These are phyloP conservation scores for Russula sp. DNA, from an alignment of 768 basidiomycete species.

Conservation along the genomic window DNA sequence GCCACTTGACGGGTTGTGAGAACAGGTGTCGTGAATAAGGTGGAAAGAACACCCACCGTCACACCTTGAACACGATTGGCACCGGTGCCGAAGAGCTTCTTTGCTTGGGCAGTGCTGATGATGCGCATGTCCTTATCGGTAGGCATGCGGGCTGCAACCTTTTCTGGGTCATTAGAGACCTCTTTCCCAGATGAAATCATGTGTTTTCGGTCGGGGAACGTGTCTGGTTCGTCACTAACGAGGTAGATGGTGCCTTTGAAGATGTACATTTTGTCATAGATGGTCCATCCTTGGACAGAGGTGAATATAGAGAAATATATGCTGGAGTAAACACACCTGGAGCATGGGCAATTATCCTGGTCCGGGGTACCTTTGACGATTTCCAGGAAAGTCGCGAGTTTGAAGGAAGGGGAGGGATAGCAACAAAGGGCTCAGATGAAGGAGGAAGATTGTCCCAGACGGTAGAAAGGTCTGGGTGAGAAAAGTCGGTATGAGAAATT, in stretches of 20 bases:
- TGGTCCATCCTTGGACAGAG: constrained; percentile 73
- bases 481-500: neutral
- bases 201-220: constrained; percentile 55
- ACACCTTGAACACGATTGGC: constrained; percentile 75
- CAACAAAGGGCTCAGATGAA: neutral
- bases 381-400: constrained; percentile 27
- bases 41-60: constrained; percentile 42
- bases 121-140: constrained; percentile 75
- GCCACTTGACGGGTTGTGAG: constrained; percentile 42
- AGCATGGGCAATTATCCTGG: constrained; percentile 67
- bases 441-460: neutral
- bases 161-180: constrained; percentile 53
- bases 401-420: constrained; percentile 16
- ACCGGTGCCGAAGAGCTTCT: constrained; percentile 59
- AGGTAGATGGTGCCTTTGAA: constrained; percentile 78
- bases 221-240: constrained; percentile 65
- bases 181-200: constrained; percentile 66
- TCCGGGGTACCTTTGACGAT: constrained; percentile 41
- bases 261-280: constrained; percentile 78
- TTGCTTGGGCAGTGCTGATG: constrained; percentile 63
- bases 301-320: neutral
- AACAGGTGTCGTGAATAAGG: constrained; percentile 3
- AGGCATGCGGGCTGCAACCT: constrained; percentile 56
- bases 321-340: constrained; percentile 44
- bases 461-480: constrained; percentile 1